Base-by-base conservation (phyloP, 2,329 filamentous ascomycete genomes). In the Aspergillus quadricinctus region DNA sequence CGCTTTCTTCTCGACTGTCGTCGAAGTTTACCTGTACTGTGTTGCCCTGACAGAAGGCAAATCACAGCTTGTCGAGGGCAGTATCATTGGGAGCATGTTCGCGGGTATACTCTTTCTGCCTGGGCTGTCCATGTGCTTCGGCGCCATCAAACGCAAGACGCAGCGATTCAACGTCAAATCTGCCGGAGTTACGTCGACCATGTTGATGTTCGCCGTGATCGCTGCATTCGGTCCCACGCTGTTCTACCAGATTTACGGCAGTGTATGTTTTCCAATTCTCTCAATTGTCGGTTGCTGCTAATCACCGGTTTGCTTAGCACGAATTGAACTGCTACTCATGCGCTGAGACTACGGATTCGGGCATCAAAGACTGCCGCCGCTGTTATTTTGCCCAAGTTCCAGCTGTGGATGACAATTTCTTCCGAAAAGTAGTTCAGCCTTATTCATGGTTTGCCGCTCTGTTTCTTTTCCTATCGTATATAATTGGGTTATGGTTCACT, bases 201-300 rank as follows among this genome's bases (percentile, higher is more conserved):
- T 99, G 94, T 78, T 99, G 55, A 81, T 99, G 9, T 99, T 99
- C 71, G 93, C 94, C 25, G 89, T 96, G 41, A 94, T 99, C 65
- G 93, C 90, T 59, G 91, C 93, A 8, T 99, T 99, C 74, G 89
- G 93, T 0, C 94, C 94, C 2, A 99, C 94, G 0, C 78, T 99
- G 14, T 99, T 99, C 77, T 99, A 97, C 75, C 93, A 99, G 70
- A 96, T 99, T 61, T 97, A 97, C 73, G 95, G 94, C 64, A 96
- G 92, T 50, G 84, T 87, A 78, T 77, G 82, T 78, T 23, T 31
- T 37, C 35, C 37, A 53, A 19, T 40, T 45, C n/a, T 23, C 17
- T 41, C 7, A 28, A 28, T 8, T 37, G 28, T 8, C 9, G 31
- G 57, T 40, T 50, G 27, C 28, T 45, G 37, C 53, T 63, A 60